Evolutionary conservation across 148 eudicot genomes (phyloP).

Genomic region (Chenopodium formosanum): DNA sequence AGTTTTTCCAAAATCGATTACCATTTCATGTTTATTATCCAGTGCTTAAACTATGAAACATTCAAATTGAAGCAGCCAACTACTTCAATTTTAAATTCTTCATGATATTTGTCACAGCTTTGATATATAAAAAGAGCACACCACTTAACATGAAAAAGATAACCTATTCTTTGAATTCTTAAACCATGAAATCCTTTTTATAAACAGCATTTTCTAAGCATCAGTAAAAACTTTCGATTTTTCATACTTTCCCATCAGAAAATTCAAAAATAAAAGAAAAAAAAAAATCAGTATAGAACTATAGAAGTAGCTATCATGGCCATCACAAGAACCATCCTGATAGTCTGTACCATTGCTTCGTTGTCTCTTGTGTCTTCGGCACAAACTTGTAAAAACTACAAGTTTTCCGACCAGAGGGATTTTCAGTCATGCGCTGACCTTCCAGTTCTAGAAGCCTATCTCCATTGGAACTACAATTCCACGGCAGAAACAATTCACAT

Average conservation of each 20-base stretch:
- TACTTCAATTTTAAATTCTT: slow-evolving; percentile 12
- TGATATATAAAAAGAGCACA: not conserved
- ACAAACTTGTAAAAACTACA: slow-evolving; percentile 39
- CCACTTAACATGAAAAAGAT: not conserved
- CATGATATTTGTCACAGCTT: not conserved
- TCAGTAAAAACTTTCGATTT: not conserved
- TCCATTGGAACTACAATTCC: slow-evolving; percentile 49
- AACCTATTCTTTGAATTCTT: not conserved
- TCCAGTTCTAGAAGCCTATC: slow-evolving; percentile 39
- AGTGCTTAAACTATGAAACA: slow-evolving; percentile 15
- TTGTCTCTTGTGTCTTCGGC: slow-evolving; percentile 28
- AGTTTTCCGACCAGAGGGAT: slow-evolving; percentile 28
- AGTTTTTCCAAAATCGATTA: not conserved
- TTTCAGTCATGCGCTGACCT: slow-evolving; percentile 45
- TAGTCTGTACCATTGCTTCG: slow-evolving; percentile 22
- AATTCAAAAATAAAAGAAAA: not conserved
- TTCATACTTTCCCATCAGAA: not conserved
- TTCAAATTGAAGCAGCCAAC: slow-evolving; percentile 29
- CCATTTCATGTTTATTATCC: not conserved
- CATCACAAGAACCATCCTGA: slow-evolving; percentile 9
- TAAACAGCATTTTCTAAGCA: not conserved
- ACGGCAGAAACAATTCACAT: slow-evolving; percentile 32
- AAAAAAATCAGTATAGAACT: too few species aligned
- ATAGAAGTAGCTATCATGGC: slow-evolving; percentile 17
- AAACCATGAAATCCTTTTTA: not conserved